These are phyloP conservation scores for Globisporangium paroecandrum DNA, from an alignment of 352 stramenopile species.

Conservation along the genomic window DNA sequence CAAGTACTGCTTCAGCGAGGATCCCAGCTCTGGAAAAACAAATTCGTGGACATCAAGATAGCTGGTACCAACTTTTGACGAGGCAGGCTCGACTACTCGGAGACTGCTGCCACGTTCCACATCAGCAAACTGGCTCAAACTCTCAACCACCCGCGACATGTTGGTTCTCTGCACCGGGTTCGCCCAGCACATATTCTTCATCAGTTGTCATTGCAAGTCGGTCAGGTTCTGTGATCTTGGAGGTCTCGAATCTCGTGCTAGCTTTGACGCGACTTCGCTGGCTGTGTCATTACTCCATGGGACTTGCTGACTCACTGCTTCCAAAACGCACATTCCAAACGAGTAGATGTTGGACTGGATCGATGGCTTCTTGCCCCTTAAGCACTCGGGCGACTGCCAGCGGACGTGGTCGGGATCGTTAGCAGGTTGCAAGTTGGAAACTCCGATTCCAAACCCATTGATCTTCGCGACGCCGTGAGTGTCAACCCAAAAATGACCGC, in stretches of 20 bases:
- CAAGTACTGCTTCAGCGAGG: background rate
- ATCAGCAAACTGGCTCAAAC: conserved; percentile 12
- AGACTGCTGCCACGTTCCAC: too few species aligned
- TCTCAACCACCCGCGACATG: conserved; percentile 9
- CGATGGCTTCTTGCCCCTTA: conserved; percentile 14
- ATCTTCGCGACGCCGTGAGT: conserved; percentile 24
- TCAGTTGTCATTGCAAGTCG: conserved; percentile 3
- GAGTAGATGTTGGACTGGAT: conserved; percentile 41
- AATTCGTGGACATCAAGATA: background rate
- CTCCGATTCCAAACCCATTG: conserved; percentile 28
- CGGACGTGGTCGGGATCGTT: conserved; percentile 5
- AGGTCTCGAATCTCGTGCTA: background rate
- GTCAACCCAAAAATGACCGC: conserved; percentile 40
- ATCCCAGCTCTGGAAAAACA: background rate
- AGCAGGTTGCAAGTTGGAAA: conserved; percentile 8
- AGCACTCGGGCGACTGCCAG: conserved; percentile 30
- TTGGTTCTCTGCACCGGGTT: conserved; percentile 3
- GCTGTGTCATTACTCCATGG: background rate
- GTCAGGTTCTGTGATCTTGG: background rate
- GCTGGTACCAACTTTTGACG: background rate
- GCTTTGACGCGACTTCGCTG: background rate
- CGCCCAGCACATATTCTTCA: conserved; percentile 13
- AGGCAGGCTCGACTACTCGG: background rate
- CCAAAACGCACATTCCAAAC: conserved; percentile 52
- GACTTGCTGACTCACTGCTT: conserved; percentile 18